Percentiles rank a stretch among this genome's conserved stretches.
phyloP scores from a whole-genome alignment of 192 early-diverging fungal species.

The Rhizophagus clarus region DNA sequence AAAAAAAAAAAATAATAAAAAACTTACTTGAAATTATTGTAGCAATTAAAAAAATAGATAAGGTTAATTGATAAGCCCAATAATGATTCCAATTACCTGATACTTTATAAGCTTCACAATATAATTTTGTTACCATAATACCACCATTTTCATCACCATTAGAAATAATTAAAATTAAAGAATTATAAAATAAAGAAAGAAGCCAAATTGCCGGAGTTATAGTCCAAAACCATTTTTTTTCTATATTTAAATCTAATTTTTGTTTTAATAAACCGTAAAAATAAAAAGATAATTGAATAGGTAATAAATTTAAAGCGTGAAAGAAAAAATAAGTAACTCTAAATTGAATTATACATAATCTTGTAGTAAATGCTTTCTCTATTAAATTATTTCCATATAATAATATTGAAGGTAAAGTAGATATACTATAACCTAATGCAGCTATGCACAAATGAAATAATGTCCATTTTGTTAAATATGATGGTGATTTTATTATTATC shows the following conservation, averaged over 20 bases:
- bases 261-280: neutral
- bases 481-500: neutral
- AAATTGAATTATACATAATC: neutral
- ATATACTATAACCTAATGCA: neutral
- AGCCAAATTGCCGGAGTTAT: neutral
- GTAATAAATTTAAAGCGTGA: neutral
- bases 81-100: too few relatives aligned
- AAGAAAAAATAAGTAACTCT: neutral
- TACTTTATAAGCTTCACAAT: too few relatives aligned
- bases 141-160: neutral
- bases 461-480: slow-evolving; percentile 17
- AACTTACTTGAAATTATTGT: too few relatives aligned
- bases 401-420: neutral
- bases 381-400: neutral
- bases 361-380: neutral
- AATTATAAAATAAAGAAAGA: too few relatives aligned
- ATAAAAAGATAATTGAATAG: neutral
- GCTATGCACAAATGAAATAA: slow-evolving; percentile 1
- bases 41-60: too few relatives aligned
- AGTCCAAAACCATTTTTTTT: slow-evolving; percentile 8
- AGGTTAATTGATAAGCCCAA: too few relatives aligned
- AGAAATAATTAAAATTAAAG: neutral
- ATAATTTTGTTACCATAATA: neutral
- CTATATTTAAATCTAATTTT: neutral
- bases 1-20: too few relatives aligned